Base-by-base conservation (phyloP, 2,329 filamentous ascomycete species). In the Didymella arachidicola region DNA sequence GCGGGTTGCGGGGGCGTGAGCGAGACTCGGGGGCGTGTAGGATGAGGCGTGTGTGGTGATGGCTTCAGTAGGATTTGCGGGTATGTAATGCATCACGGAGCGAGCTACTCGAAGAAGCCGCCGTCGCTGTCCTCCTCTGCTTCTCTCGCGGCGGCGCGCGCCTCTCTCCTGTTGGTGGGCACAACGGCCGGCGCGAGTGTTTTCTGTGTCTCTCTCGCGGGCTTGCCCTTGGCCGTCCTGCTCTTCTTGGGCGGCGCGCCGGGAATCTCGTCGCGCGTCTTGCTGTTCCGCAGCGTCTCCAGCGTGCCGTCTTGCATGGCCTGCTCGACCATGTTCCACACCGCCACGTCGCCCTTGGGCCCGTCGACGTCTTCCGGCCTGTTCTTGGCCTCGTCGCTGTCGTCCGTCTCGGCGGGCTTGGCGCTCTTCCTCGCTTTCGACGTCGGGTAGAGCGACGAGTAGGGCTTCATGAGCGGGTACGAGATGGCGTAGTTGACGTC, bases 401-500 rank as follows among this genome's bases (percentile, higher is more conserved):
- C 62, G 7, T 61, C 63, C 3, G 72, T 75, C 36, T 69, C 72
- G 41, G 58, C 44, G 4, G 65, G 46, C 52, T 45, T 58, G 41
- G 41, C 14, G 2, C 12, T 67, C 27, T 61, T 71, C n/a, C n/a
- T n/a, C n/a, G n/a, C n/a, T 47, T 70, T 71, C 14, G 69, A 61
- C 19, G 64, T 72, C 4, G 77, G 74, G 62, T 83, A 89, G 2
- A 89, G 73, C 19, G 84, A 82, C 63, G 90, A 82, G 76, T 95
- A 95, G 22, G 83, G 80, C 74, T 91, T 87, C 68, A 88, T 81
- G 43, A 90, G 84, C 1, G 91, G 91, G 62, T 86, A 90, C 75
- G 88, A 89, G 52, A 86, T 83, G 1, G 90, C 86, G 72, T 95
- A 95, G 67, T 91, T 87, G 62, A 90, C 80, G 71, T 94, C 91